These are phyloP conservation scores for Marsdenia floribunda DNA, from an alignment of 257 asterid genomes.

Conservation along the genomic window DNA sequence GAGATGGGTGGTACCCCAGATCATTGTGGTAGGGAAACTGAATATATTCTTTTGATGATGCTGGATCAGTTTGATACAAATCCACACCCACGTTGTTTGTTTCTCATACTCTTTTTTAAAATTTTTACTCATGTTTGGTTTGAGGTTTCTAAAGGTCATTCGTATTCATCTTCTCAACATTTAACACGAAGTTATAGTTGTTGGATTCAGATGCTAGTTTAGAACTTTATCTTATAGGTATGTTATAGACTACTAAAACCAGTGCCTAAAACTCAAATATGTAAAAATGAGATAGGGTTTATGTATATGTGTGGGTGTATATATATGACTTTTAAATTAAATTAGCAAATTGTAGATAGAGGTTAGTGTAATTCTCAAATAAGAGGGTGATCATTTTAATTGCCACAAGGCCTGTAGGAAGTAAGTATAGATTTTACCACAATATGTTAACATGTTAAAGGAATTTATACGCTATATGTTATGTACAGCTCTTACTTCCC, in stretches of 20 bases:
- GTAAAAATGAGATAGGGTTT: background rate
- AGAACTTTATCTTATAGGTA: background rate
- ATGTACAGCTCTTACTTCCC: background rate
- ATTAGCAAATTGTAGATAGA: too few species aligned
- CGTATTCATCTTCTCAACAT: background rate
- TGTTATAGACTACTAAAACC: background rate
- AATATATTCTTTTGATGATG: background rate
- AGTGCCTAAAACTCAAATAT: background rate
- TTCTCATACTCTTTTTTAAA: background rate
- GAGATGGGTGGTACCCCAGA: background rate
- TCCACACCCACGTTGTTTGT: background rate
- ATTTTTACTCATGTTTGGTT: background rate
- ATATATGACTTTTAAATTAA: too few species aligned
- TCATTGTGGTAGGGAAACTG: background rate
- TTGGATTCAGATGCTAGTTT: background rate
- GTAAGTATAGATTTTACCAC: background rate
- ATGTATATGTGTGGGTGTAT: too few species aligned
- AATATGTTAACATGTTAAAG: background rate
- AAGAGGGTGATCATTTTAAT: too few species aligned
- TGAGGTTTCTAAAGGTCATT: background rate
- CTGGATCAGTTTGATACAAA: background rate
- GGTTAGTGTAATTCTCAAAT: too few species aligned
- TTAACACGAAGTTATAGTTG: background rate
- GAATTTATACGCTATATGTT: background rate
- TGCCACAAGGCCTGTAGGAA: too few species aligned